These are phyloP conservation scores for Eutypa lata DNA, from an alignment of 2,329 filamentous ascomycete species.

Conservation along the genomic window DNA sequence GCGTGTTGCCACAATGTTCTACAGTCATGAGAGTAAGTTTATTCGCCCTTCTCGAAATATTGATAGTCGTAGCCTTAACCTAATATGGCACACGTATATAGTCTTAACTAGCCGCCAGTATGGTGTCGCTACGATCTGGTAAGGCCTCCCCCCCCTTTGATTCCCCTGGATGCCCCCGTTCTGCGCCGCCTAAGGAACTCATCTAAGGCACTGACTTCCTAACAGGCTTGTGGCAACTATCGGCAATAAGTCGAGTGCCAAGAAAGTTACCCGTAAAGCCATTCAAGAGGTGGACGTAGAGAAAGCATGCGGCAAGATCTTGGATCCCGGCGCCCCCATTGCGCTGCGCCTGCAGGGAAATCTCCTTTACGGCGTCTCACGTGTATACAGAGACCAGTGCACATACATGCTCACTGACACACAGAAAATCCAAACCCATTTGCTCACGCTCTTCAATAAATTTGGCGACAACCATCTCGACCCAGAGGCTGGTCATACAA, in stretches of 20 bases:
- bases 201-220: background rate
- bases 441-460: constrained; percentile 64
- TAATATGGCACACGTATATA: constrained; percentile 30
- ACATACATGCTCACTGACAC: constrained; percentile 80
- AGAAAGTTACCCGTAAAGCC: constrained; percentile 76
- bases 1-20: constrained; percentile 67
- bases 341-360: constrained; percentile 87
- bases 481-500: constrained; percentile 65
- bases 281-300: constrained; percentile 85
- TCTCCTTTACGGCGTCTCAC: constrained; percentile 79
- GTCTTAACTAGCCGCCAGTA: constrained; percentile 83
- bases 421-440: constrained; percentile 69
- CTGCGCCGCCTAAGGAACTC: background rate
- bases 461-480: constrained; percentile 62
- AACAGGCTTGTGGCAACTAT: constrained; percentile 87
- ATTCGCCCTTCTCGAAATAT: background rate
- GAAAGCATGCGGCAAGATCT: constrained; percentile 86
- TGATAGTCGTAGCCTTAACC: background rate
- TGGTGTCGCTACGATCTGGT: constrained; percentile 95
- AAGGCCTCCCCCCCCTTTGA: constrained; percentile 26
- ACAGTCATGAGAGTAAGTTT: constrained; percentile 83
- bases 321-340: constrained; percentile 76
- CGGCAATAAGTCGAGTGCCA: constrained; percentile 66
- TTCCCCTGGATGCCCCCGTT: background rate
- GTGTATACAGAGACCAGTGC: constrained; percentile 85